Base-by-base conservation (phyloP, 1,284 basidiomycete species). In the Boletus albobrunnescens region DNA sequence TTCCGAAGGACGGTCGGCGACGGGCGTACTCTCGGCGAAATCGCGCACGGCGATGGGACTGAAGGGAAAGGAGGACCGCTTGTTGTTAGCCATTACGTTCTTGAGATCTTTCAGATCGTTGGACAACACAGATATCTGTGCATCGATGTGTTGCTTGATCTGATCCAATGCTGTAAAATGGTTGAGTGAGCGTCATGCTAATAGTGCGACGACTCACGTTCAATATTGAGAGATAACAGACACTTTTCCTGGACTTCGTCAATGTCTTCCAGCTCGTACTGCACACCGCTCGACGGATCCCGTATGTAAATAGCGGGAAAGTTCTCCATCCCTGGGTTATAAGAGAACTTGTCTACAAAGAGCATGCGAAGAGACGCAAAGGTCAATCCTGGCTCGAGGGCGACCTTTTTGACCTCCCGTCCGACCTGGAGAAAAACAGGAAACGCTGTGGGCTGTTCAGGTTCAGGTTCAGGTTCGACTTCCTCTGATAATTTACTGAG, bases 291-390 rank as follows among this genome's bases (percentile, higher is more conserved):
- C 27, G 79, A 81, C 4, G 86, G 85, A 70, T 98, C 95, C 9
- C 92, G 86, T 48, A 98, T 86, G 63, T 98, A 98, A 46, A 99
- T 95, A 16, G 90, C 87, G 10, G 95, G 95, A 62, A 98, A 98
- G 60, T 96, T 91, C 49, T 93, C 93, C 69, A 87, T 78, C 1
- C 91, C 86, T 0, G 95, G 92, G 60, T 90, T 94, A 66, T 96
- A 98, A 30, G 90, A 85, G 61, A 99, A 99, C 58, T 84, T 87
- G 70, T 98, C 94, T 59, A 98, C 90, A 61, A 99, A 99, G 20
- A 98, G 70, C 60, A 96, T 79, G 36, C 91, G 76, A 48, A 95
- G 66, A 3, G 80, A 82, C 3, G 87, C 73, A 54, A 93, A 80
- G 1, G 86, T 84, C 44, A 88, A 69, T 1, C 77, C 79, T 5